A percentile compares a stretch with the other conserved stretches of the same genome.
These are phyloP conservation scores for Pulicaria dysenterica DNA, from an alignment of 129 eudicot genomes.

Conservation along the genomic window DNA sequence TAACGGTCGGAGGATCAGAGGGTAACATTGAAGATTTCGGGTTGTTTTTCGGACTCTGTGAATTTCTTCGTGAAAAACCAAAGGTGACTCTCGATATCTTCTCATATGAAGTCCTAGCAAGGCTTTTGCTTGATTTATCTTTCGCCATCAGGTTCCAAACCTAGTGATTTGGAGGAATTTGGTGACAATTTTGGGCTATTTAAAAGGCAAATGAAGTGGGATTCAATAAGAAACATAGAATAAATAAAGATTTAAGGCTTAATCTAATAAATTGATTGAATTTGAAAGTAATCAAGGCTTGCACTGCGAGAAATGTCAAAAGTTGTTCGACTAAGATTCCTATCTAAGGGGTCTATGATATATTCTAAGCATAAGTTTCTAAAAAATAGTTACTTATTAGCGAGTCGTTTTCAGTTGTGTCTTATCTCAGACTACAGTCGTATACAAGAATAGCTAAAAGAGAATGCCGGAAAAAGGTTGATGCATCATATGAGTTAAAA, in stretches of 20 bases:
- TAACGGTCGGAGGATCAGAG: conserved; percentile 19
- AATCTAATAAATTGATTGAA: neutral
- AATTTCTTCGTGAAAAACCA: conserved; percentile 27
- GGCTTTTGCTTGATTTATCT: conserved; percentile 38
- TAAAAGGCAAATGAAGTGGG: conserved; percentile 17
- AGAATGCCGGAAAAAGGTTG: too few relatives aligned
- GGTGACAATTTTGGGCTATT: conserved; percentile 24
- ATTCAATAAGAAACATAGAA: conserved; percentile 5
- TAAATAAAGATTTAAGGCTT: neutral
- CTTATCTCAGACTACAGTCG: neutral
- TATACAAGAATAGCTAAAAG: too few relatives aligned
- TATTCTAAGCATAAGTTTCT: neutral
- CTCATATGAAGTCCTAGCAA: conserved; percentile 40
- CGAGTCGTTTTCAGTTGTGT: neutral
- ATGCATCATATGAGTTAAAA: too few relatives aligned
- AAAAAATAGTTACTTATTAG: neutral
- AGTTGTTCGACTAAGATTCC: neutral
- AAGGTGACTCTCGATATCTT: conserved; percentile 40
- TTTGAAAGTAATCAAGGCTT: conserved; percentile 18
- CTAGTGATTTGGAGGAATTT: conserved; percentile 6
- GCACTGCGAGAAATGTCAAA: conserved; percentile 13
- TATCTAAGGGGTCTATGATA: neutral
- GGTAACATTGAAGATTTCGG: conserved; percentile 24
- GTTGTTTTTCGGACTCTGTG: conserved; percentile 29
- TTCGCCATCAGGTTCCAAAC: conserved; percentile 39